Base-by-base conservation (phyloP, 1,284 basidiomycete species). In the Acaromyces ingoldii region DNA sequence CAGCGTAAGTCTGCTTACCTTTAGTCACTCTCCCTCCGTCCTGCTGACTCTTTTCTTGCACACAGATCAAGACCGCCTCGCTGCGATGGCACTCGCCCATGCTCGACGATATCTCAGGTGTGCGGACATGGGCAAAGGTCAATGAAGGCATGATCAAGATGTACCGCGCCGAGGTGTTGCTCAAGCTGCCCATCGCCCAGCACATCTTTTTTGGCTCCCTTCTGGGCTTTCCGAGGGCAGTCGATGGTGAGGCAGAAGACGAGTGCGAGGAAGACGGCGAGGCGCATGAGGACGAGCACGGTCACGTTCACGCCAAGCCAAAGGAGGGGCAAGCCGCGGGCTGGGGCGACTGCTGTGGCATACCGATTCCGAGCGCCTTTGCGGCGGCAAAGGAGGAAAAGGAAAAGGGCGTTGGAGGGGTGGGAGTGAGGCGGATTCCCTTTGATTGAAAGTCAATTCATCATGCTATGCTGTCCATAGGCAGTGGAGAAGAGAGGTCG, bases 111-210 rank as follows among this genome's bases (percentile, higher is more conserved):
- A 98, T 98, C 57, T 93, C 91, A 0, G 90, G 86, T 3, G 93
- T 95, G 50, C 95, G 92, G 77, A 88, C 89, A 1, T 97, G 92
- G 92, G 85, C 88, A 70, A 97, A 97, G 76, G 91, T 97, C 60
- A 96, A 98, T 76, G 78, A 81, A n/a, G 95, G 93, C 9, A 96
- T 98, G 91, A 82, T 89, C 76, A 98, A 97, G 77, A 98, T 98
- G 93, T 97, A 92, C 77, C 82, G 82, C 34, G 92, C 90, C 30
- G 92, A 98, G 76, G 95, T 98, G 1, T 81, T 98, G 17, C 86
- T 86, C 52, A 97, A 97, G 76, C 83, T 98, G 4, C 93, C 95
- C 0, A 91, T 98, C 52, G 85, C 91, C 34, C 93, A 98, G 78
- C 93, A 97, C 77, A 92, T 96, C 75, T 80, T 93, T 45, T 98